Conservation (phyloP, 129 eudicot genomes). For the Lonicera japonica region DNA sequence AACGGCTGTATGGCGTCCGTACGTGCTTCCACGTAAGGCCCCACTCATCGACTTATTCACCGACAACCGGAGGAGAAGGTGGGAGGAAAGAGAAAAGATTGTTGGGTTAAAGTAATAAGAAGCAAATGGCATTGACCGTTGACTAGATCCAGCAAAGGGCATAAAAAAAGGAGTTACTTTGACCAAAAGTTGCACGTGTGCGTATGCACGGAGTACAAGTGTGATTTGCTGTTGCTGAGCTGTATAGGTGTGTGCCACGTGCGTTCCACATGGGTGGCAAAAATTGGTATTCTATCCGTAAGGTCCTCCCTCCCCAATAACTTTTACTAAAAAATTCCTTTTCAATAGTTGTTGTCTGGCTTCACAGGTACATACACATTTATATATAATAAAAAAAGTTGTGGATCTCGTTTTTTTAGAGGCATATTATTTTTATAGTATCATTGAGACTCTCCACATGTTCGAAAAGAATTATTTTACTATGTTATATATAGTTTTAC, state of each 20-base stretch:
- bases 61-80: background rate
- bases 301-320: too few relatives aligned
- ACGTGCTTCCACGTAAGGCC: background rate
- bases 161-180: background rate
- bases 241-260: conserved; percentile 33
- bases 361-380: too few relatives aligned
- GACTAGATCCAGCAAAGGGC: conserved; percentile 17
- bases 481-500: too few relatives aligned
- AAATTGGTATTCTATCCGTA: too few relatives aligned
- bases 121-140: conserved; percentile 11
- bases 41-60: background rate
- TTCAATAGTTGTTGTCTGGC: too few relatives aligned
- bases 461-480: too few relatives aligned
- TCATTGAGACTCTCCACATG: too few relatives aligned
- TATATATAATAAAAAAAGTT: too few relatives aligned
- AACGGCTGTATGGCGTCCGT: background rate
- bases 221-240: conserved; percentile 41
- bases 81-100: background rate
- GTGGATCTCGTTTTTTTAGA: too few relatives aligned
- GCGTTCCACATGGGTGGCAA: conserved; percentile 24
- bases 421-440: too few relatives aligned
- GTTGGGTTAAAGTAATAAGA: conserved; percentile 5
- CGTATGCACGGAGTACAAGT: conserved; percentile 17
- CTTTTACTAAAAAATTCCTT: too few relatives aligned
- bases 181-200: conserved; percentile 4